Conservation (phyloP, 371 early-diverging fungal genomes). For the Mortierella sp. region DNA sequence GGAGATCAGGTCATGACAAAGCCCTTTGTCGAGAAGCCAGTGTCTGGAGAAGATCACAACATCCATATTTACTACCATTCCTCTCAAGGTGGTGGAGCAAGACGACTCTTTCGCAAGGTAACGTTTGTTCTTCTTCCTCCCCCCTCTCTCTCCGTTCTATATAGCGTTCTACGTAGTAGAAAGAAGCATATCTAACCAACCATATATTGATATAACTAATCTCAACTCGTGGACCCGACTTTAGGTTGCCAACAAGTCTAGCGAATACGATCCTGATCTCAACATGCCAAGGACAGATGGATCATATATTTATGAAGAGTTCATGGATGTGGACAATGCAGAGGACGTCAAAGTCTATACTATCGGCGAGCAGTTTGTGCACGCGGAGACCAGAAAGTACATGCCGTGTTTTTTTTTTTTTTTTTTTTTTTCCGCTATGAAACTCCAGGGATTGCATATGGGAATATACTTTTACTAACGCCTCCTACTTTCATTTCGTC, state of each 20-base stretch:
- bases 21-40: conserved; percentile 99
- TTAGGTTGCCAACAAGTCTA: conserved; percentile 94
- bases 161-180: no score
- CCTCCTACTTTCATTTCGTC: not conserved
- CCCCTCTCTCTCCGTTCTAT: no score
- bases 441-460: no score
- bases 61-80: conserved; percentile 95
- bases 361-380: conserved; percentile 88
- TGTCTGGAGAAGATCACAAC: conserved; percentile 97
- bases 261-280: conserved; percentile 86
- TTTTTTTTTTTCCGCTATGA: no score
- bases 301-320: conserved; percentile 96
- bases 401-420: conserved; percentile 2
- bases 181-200: no score
- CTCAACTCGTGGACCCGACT: no score
- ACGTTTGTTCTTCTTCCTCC: no score
- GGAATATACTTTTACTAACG: no score
- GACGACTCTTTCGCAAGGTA: conserved; percentile 96
- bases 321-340: conserved; percentile 92
- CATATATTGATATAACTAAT: no score
- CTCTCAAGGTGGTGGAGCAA: conserved; percentile 89
- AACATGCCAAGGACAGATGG: conserved; percentile 76
- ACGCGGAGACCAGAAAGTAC: conserved; percentile 98
- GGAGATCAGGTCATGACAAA: conserved; percentile 79
- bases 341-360: conserved; percentile 99